Evolutionary conservation across 305 asterid genomes (phyloP).

Genomic region (Fraxinus floribunda): DNA sequence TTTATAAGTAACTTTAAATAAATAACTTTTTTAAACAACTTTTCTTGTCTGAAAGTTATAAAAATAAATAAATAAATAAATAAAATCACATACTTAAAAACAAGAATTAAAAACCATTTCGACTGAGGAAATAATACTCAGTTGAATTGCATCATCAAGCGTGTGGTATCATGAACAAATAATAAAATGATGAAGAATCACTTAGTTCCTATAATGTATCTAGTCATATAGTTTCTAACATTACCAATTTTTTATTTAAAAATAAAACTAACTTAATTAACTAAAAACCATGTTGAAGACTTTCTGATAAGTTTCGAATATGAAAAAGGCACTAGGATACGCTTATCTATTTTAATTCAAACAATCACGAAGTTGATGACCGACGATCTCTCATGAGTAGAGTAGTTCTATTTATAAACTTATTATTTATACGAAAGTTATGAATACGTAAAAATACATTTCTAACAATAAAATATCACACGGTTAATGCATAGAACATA

Average conservation of each 20-base stretch:
- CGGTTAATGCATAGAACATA: not conserved
- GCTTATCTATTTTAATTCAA: not conserved
- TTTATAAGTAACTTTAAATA: no score
- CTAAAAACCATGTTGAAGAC: not conserved
- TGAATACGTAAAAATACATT: not conserved
- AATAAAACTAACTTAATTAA: not conserved
- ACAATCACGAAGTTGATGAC: not conserved
- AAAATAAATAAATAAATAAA: no score
- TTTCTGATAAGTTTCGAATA: not conserved
- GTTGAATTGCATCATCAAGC: not conserved
- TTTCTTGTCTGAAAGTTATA: not conserved
- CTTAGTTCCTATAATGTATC: no score
- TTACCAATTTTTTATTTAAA: no score
- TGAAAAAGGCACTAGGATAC: not conserved
- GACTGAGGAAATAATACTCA: no score
- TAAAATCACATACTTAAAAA: no score
- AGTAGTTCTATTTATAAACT: not conserved
- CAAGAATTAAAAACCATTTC: no score
- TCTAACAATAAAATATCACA: not conserved
- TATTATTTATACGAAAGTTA: not conserved
- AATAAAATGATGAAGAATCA: no score
- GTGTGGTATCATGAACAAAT: no score
- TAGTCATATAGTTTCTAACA: no score
- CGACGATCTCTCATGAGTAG: not conserved
- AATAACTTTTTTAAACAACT: not conserved